Base-by-base conservation (phyloP, 2,329 filamentous ascomycete genomes). In the Neonectria punicea region DNA sequence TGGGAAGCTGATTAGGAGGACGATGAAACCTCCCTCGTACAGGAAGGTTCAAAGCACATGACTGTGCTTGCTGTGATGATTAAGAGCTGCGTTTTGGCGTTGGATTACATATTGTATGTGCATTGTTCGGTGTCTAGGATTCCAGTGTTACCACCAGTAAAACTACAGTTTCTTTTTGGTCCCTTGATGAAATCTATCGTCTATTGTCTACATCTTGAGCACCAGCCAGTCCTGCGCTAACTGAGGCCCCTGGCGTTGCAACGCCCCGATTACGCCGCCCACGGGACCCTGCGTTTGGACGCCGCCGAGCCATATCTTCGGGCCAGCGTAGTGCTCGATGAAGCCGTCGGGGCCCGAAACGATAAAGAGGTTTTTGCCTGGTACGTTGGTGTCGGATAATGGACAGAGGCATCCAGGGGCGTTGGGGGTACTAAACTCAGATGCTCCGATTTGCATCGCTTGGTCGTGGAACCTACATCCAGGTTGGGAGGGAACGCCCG, bases 311-410 rank as follows among this genome's bases (percentile, higher is more conserved):
- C 93, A 97, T 3, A 87, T 80, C 80, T 97, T 97, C 10, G 89
- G 66, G 1, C 96, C 95, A 2, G 93, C 93, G 80, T 92, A 93
- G 68, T 91, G 87, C 47, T 87, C 86, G 43, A 98, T 86, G 79
- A 98, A 98, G 0, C 96, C 95, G 58, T 97, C 93, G 0, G 96
- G 95, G 0, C 96, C 96, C 1, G 94, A 97, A 1, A 98, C 87
- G 61, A 97, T 84, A n/a, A 98, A 82, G 20, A 97, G 77, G 65
- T 89, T 90, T 67, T 86, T 87, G 1, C 87, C 84, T 1, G 79
- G 73, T 11, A 56, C 44, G 11, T 61, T 71, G 6, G 71, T 73
- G 11, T 68, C 51, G 1, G 58, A 61, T 10, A 68, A 51, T 1
- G 67, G 67, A 65, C 78, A 80, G 5, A 67, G 61, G 67, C 77